Evolutionary conservation across 1,139 yeast species (phyloP).

Genomic region (Yamadazyma diospyri): DNA sequence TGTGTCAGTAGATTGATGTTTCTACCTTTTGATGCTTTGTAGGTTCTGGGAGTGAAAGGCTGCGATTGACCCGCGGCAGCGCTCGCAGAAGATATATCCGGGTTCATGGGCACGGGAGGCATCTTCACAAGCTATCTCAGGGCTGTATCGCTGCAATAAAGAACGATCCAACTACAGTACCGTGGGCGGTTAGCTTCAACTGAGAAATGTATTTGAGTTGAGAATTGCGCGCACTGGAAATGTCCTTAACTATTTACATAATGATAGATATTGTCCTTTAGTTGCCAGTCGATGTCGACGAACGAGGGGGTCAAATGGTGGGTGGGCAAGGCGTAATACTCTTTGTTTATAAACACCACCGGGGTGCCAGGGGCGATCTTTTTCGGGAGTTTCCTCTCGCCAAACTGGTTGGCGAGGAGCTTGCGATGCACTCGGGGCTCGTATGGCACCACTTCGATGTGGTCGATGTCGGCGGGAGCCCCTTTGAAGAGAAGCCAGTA

Average conservation of each 20-base stretch:
- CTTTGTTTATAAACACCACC: slow-evolving; percentile 11
- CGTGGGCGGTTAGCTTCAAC: too few species aligned
- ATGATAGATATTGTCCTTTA: slow-evolving; percentile 17
- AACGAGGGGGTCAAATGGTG: slow-evolving; percentile 10
- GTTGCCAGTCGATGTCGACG: slow-evolving; percentile 18
- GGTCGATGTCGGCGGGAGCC: slow-evolving; percentile 1
- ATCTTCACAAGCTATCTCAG: too few species aligned
- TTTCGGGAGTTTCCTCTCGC: slow-evolving; percentile 6
- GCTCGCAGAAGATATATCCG: slow-evolving; percentile 6
- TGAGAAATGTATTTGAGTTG: too few species aligned
- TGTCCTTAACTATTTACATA: slow-evolving; percentile 3
- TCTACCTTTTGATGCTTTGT: slow-evolving; percentile 18
- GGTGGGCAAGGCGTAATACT: slow-evolving; percentile 22
- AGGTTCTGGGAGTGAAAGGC: slow-evolving; percentile 20
- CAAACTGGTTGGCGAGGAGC: slow-evolving; percentile 8
- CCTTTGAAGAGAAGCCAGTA: slow-evolving; percentile 28
- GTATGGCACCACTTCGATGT: slow-evolving; percentile 20
- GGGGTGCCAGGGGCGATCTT: slow-evolving; percentile 12
- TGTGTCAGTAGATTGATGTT: slow-evolving; percentile 31
- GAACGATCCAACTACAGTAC: too few species aligned
- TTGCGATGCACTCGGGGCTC: slow-evolving; percentile 13
- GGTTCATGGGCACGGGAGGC: slow-evolving; percentile 21
- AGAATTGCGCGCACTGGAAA: too few species aligned
- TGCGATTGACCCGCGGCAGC: slow-evolving; percentile 3
- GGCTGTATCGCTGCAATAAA: too few species aligned